Base-by-base conservation (phyloP, 2,329 filamentous ascomycete genomes). In the Neofusicoccum parvum region DNA sequence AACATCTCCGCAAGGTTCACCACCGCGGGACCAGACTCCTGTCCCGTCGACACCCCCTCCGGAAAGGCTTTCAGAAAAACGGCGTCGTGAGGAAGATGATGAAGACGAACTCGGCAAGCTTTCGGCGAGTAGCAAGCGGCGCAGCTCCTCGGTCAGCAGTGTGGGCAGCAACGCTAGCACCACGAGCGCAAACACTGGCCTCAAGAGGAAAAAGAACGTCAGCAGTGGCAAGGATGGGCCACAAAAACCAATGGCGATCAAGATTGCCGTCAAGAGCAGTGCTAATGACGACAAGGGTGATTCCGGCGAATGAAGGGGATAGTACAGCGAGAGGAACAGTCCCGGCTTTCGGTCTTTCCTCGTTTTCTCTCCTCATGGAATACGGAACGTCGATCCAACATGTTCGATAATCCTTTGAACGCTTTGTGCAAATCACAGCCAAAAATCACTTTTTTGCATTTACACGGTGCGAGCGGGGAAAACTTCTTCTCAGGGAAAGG, bases 61-160 rank as follows among this genome's bases (percentile, higher is more conserved):
- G 0, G 92, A 97, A 77, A 86, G 92, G 63, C 79, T 96, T 17
- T 90, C 92, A 0, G 92, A 96, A 76, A 98, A 98, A 79, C 90
- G 94, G 54, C 87, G 94, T 54, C 87, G 95, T 71, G 94, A 97
- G 74, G 94, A 97, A 65, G 92, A 96, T 68, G 94, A 97, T 51
- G 94, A 97, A 65, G 94, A 97, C 69, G 92, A 94, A 73, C 80
- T 98, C n/a, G 88, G 89, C 64, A 96, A 95, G 78, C 84, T 97
- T 71, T 88, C 92, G 15, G 72, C 74, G n/a, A 74, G 74, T 12
- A 80, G 81, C 62, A 80, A 83, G 43, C 64, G 64, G 66, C 75
- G 82, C 36, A 82, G 79, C 63, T 80, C 75, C 46, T 77, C 76
- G 6, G 68, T 72, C 39, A 73, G 71, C 23, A 77, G 76, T 67